A percentile compares a stretch with the other conserved stretches of the same genome.
Evolutionary conservation across 805 yeast genomes (phyloP).

Genomic region (Ogataea allantospora): DNA sequence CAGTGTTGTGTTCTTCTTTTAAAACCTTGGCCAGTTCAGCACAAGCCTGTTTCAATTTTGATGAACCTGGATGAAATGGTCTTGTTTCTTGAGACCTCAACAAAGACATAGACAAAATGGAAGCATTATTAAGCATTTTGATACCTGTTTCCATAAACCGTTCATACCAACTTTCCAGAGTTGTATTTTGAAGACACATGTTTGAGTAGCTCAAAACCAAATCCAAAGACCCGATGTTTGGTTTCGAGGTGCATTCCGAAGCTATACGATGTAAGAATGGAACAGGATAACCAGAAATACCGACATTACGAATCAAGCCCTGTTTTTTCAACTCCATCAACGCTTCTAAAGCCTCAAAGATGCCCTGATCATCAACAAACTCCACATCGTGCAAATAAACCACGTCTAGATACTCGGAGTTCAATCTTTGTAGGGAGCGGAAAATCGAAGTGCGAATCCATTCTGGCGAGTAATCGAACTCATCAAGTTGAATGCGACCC

Average conservation of each 20-base stretch:
- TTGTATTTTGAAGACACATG: conserved; percentile 75
- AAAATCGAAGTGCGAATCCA: conserved; percentile 60
- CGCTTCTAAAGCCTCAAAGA: conserved; percentile 61
- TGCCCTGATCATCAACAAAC: conserved; percentile 57
- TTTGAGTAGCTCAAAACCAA: conserved; percentile 76
- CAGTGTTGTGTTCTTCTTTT: conserved; percentile 42
- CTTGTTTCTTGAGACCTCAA: conserved; percentile 66
- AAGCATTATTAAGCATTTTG: conserved; percentile 67
- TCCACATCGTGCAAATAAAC: conserved; percentile 91
- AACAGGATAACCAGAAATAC: conserved; percentile 87
- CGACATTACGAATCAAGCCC: conserved; percentile 64
- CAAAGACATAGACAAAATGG: conserved; percentile 86
- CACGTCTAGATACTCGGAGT: conserved; percentile 69
- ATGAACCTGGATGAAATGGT: conserved; percentile 77
- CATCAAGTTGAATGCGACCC: conserved; percentile 67
- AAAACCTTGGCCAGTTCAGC: conserved; percentile 42
- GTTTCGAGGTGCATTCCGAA: conserved; percentile 29
- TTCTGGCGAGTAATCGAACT: conserved; percentile 69
- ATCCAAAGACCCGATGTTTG: conserved; percentile 64
- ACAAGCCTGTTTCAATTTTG: conserved; percentile 54
- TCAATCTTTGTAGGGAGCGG: conserved; percentile 65
- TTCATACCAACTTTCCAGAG: conserved; percentile 45
- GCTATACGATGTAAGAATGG: conserved; percentile 60
- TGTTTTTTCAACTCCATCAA: conserved; percentile 57
- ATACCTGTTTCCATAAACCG: conserved; percentile 54